Conservation (phyloP, 352 stramenopile genomes). For the Globisporangium nunn region DNA sequence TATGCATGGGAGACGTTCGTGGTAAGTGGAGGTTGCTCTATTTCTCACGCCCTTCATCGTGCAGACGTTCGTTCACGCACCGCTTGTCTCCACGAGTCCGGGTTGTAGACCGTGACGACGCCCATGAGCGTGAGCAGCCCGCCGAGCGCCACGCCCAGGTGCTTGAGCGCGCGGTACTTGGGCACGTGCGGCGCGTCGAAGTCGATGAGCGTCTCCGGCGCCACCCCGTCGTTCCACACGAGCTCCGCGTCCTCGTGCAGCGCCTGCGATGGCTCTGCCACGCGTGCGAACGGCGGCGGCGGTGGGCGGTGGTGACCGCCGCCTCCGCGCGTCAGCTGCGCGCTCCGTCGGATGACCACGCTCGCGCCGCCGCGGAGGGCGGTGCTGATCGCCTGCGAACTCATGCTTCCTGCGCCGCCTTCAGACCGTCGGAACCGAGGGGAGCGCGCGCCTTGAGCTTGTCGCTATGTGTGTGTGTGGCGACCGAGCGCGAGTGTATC, state of each 20-base stretch:
- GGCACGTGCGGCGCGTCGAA: slow-evolving; percentile 84
- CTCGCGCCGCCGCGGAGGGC: slow-evolving; percentile 56
- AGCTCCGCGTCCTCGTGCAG: slow-evolving; percentile 77
- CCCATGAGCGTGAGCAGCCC: slow-evolving; percentile 65
- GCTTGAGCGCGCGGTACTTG: slow-evolving; percentile 64
- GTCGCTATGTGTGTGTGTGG: too few relatives aligned
- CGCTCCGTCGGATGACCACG: slow-evolving; percentile 41
- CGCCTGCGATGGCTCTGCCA: slow-evolving; percentile 47
- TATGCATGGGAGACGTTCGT: not conserved
- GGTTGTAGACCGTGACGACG: slow-evolving; percentile 75
- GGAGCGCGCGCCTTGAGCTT: too few relatives aligned
- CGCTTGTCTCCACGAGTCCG: slow-evolving; percentile 72
- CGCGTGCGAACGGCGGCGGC: slow-evolving; percentile 72
- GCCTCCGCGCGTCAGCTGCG: slow-evolving; percentile 37
- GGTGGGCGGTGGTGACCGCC: slow-evolving; percentile 54
- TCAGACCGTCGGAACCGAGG: not conserved
- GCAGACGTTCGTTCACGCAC: slow-evolving; percentile 28
- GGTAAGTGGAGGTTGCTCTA: not conserved
- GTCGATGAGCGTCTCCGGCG: slow-evolving; percentile 84
- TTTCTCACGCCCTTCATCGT: too few relatives aligned
- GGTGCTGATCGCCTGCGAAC: slow-evolving; percentile 48
- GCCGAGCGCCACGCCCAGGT: slow-evolving; percentile 51
- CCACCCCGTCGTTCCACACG: slow-evolving; percentile 84
- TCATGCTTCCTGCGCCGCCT: slow-evolving; percentile 25
- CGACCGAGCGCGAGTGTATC: too few relatives aligned